Conservation (phyloP, 129 eudicot genomes). For the Lactuca sativa region DNA sequence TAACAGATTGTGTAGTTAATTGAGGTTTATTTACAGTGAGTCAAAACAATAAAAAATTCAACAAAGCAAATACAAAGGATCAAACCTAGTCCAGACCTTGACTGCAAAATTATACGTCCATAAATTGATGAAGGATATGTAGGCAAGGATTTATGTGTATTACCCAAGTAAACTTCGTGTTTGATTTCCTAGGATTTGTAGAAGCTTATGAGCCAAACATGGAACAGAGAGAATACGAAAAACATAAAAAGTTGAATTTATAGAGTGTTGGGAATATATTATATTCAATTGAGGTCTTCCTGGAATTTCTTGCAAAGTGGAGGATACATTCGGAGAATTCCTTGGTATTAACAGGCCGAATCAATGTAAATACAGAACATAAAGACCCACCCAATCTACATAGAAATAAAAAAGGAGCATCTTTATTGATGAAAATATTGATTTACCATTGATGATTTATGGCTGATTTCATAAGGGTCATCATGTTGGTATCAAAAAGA, state of each 20-base stretch:
- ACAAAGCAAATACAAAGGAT: too few relatives aligned
- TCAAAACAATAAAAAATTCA: too few relatives aligned
- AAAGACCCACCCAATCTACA: conserved; percentile 11
- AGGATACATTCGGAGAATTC: conserved; percentile 60
- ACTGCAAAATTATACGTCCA: conserved; percentile 78
- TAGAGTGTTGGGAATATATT: conserved; percentile 36
- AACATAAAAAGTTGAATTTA: conserved; percentile 6
- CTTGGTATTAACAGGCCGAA: conserved; percentile 82
- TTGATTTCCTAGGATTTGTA: conserved; percentile 55
- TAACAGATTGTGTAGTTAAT: conserved; percentile 5
- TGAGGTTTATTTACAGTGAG: not conserved
- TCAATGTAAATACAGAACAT: conserved; percentile 34
- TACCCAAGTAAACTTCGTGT: conserved; percentile 65
- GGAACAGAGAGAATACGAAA: conserved; percentile 3
- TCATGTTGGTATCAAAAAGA: conserved; percentile 65
- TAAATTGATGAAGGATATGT: conserved; percentile 50
- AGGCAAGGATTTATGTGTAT: conserved; percentile 46
- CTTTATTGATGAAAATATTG: not conserved
- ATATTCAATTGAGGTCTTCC: conserved; percentile 60
- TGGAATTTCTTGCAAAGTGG: conserved; percentile 86
- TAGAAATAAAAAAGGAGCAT: not conserved
- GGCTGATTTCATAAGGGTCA: conserved; percentile 75
- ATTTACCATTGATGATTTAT: conserved; percentile 73
- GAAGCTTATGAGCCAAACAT: conserved; percentile 7
- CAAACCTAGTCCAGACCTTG: conserved; percentile 1